Evolutionary conservation across 495 filamentous ascomycete genomes (phyloP).

Genomic region (Rhypophila decipiens): DNA sequence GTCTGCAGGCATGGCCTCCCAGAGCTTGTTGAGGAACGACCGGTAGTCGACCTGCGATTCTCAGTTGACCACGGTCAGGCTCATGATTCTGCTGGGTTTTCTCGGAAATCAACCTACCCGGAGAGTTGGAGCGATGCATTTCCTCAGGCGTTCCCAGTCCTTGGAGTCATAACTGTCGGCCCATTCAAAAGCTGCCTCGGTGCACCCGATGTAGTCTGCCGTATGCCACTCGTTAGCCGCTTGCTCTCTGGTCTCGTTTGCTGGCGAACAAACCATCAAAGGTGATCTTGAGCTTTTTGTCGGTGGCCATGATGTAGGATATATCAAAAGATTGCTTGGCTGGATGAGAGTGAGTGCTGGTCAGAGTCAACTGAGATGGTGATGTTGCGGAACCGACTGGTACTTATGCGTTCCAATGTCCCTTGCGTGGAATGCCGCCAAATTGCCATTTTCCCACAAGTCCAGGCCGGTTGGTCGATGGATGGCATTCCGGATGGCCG

Average conservation of each 20-base stretch:
- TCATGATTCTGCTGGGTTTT: neutral
- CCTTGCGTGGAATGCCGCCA: neutral
- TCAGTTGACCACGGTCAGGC: conserved; percentile 2
- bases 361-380: neutral
- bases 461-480: conserved; percentile 9
- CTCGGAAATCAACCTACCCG: conserved; percentile 31
- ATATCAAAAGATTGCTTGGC: neutral
- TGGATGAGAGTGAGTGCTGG: neutral
- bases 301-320: conserved; percentile 15
- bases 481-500: conserved; percentile 3
- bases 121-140: conserved; percentile 66
- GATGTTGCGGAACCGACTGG: neutral
- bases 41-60: conserved; percentile 62
- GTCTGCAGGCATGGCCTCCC: conserved; percentile 66
- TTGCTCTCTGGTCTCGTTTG: neutral
- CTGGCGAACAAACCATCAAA: conserved; percentile 21
- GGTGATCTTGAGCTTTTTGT: conserved; percentile 22
- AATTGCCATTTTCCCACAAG: neutral
- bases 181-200: conserved; percentile 61
- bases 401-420: neutral
- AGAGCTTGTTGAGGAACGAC: conserved; percentile 63
- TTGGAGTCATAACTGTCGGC: conserved; percentile 78
- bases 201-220: conserved; percentile 47
- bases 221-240: conserved; percentile 19
- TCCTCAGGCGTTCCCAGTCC: conserved; percentile 66